A percentile compares a stretch with the other conserved stretches of the same genome.
Conservation (phyloP, 23 red algal species). For the Gracilariopsis chorda region DNA sequence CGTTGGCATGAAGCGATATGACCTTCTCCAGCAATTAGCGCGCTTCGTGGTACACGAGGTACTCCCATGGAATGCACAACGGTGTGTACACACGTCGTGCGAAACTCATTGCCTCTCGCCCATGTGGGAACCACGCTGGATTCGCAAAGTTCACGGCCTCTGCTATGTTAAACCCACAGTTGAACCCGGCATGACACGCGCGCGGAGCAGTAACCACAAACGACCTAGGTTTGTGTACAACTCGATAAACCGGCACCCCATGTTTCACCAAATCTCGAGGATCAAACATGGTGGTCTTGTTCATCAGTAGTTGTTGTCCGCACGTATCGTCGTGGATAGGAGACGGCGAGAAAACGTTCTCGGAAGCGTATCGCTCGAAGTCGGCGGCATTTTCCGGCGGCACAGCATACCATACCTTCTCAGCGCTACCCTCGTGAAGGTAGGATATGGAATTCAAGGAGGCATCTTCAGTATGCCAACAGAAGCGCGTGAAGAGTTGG, state of each 20-base stretch:
- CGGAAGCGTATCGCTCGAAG: constrained; percentile 55
- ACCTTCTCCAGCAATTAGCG: neutral
- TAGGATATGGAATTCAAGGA: constrained; percentile 87
- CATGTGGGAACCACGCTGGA: constrained; percentile 73
- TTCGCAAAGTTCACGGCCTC: constrained; percentile 94
- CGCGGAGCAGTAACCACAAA: constrained; percentile 82
- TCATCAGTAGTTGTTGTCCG: constrained; percentile 36
- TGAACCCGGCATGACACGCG: constrained; percentile 94
- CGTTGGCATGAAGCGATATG: neutral
- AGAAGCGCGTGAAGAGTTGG: constrained; percentile 81
- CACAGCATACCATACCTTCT: constrained; percentile 84
- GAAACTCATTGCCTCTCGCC: constrained; percentile 29
- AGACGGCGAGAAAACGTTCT: constrained; percentile 18
- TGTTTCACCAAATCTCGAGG: constrained; percentile 18
- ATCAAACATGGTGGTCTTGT: constrained; percentile 83
- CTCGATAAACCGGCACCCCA: constrained; percentile 64
- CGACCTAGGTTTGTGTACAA: constrained; percentile 70
- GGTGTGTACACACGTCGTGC: neutral
- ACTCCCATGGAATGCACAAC: constrained; percentile 46
- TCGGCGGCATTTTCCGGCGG: constrained; percentile 25
- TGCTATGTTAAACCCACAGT: constrained; percentile 82
- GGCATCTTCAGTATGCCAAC: constrained; percentile 94
- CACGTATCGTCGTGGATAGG: constrained; percentile 18
- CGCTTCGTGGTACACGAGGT: constrained; percentile 54
- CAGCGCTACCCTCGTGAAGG: constrained; percentile 61